Conservation (phyloP, 1,139 yeast species). For the Magnusiomyces ingens region DNA sequence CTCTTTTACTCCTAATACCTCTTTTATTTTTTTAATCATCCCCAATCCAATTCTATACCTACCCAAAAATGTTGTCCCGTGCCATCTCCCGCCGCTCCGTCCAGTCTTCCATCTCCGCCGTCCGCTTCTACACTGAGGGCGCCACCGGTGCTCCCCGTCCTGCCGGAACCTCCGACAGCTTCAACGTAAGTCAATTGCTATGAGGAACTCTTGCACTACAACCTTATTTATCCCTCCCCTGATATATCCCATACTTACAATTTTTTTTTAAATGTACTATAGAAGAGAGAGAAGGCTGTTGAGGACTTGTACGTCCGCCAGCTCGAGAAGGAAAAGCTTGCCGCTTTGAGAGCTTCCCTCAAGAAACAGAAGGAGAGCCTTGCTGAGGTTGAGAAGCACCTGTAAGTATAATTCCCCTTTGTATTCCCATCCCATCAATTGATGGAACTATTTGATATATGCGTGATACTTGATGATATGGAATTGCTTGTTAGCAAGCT, state of each 20-base stretch:
- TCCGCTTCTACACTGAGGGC: slow-evolving; percentile 48
- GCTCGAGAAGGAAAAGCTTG: slow-evolving; percentile 57
- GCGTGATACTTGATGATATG: too few relatives aligned
- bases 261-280: neutral
- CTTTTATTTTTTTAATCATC: too few relatives aligned
- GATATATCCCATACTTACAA: neutral
- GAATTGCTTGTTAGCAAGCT: too few relatives aligned
- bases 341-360: slow-evolving; percentile 38
- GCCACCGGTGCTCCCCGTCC: slow-evolving; percentile 50
- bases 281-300: slow-evolving; percentile 65
- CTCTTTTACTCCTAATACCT: too few relatives aligned
- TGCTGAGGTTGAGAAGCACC: slow-evolving; percentile 25
- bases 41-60: neutral
- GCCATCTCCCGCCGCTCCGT: neutral
- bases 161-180: slow-evolving; percentile 44
- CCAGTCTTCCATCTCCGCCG: slow-evolving; percentile 20
- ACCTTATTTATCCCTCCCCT: neutral
- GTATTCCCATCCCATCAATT: neutral
- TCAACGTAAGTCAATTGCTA: slow-evolving; percentile 36
- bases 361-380: slow-evolving; percentile 44
- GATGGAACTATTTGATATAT: neutral
- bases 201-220: neutral
- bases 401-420: slow-evolving; percentile 19
- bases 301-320: slow-evolving; percentile 60
- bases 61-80: slow-evolving; percentile 3